A percentile compares a stretch with the other conserved stretches of the same genome.
Conservation (phyloP, 2,329 filamentous ascomycete species). For the Ophiostoma angusticollis region DNA sequence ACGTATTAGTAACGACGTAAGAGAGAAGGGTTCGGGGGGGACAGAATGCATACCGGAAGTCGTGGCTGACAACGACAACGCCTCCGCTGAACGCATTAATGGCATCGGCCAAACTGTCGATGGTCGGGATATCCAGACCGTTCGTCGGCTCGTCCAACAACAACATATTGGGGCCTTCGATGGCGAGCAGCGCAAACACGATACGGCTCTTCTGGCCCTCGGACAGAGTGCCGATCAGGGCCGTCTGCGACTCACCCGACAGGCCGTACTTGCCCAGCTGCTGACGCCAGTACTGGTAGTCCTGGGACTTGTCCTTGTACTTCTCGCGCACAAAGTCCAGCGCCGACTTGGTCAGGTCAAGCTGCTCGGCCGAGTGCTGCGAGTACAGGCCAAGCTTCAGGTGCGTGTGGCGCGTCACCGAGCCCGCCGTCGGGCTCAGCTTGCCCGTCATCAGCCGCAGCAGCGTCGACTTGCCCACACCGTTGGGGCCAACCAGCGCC, state of each 20-base stretch:
- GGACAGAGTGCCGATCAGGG: slow-evolving; percentile 93
- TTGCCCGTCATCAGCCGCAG: slow-evolving; percentile 94
- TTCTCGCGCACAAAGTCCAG: slow-evolving; percentile 97
- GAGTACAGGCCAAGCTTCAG: slow-evolving; percentile 97
- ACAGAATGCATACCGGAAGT: slow-evolving; percentile 66
- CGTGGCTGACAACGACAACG: slow-evolving; percentile 96
- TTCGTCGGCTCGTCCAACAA: slow-evolving; percentile 97
- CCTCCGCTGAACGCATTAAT: slow-evolving; percentile 94
- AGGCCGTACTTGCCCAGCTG: slow-evolving; percentile 93
- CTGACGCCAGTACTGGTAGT: slow-evolving; percentile 99
- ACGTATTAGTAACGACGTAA: neutral
- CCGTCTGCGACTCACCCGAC: slow-evolving; percentile 84
- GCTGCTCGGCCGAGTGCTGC: slow-evolving; percentile 96
- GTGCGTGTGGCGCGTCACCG: slow-evolving; percentile 86
- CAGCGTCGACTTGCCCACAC: slow-evolving; percentile 96
- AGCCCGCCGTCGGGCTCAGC: slow-evolving; percentile 69
- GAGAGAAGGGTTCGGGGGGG: neutral
- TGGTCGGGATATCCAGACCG: slow-evolving; percentile 97
- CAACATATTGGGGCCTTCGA: slow-evolving; percentile 95
- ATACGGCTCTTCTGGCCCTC: slow-evolving; percentile 98
- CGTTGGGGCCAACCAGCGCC: slow-evolving; percentile 92
- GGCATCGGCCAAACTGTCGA: slow-evolving; percentile 91
- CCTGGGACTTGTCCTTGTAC: slow-evolving; percentile 77
- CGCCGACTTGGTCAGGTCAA: slow-evolving; percentile 93
- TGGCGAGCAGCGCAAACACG: slow-evolving; percentile 90